Conservation (phyloP, 257 asterid genomes). For the Petunia axillaris region DNA sequence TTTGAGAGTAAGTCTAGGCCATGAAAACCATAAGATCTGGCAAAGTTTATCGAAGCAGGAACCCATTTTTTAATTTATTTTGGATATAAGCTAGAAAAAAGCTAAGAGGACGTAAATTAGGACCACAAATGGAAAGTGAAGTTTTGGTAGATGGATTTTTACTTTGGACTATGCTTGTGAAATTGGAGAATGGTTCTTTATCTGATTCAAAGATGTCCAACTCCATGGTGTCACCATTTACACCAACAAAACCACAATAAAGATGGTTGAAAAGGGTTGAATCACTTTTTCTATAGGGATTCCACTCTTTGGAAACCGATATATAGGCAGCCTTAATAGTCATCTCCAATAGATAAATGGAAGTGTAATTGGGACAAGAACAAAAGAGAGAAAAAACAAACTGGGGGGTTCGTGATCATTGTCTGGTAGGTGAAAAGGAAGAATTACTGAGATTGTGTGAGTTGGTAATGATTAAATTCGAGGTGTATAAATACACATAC, state of each 20-base stretch:
- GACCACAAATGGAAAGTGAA: conserved; percentile 10
- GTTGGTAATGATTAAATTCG: too few relatives aligned
- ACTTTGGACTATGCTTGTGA: conserved; percentile 23
- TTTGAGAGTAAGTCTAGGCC: conserved; percentile 30
- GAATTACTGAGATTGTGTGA: too few relatives aligned
- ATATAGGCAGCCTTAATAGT: too few relatives aligned
- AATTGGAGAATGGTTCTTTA: background rate
- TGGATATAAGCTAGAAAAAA: conserved; percentile 1
- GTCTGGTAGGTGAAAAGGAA: too few relatives aligned
- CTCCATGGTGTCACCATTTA: background rate
- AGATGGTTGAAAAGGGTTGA: conserved; percentile 16
- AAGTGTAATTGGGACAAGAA: too few relatives aligned
- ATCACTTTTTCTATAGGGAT: too few relatives aligned
- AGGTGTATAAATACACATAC: too few relatives aligned
- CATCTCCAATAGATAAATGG: too few relatives aligned
- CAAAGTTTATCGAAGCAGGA: conserved; percentile 12
- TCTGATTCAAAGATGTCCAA: background rate
- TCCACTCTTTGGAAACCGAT: too few relatives aligned
- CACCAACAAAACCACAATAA: conserved; percentile 27
- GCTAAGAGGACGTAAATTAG: background rate
- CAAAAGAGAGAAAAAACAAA: too few relatives aligned
- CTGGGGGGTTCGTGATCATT: too few relatives aligned
- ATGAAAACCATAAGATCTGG: conserved; percentile 18
- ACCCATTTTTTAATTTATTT: background rate
- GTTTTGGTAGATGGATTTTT: conserved; percentile 23